phyloP scores from a whole-genome alignment of 805 yeast species.

The Brettanomyces bruxellensis region DNA sequence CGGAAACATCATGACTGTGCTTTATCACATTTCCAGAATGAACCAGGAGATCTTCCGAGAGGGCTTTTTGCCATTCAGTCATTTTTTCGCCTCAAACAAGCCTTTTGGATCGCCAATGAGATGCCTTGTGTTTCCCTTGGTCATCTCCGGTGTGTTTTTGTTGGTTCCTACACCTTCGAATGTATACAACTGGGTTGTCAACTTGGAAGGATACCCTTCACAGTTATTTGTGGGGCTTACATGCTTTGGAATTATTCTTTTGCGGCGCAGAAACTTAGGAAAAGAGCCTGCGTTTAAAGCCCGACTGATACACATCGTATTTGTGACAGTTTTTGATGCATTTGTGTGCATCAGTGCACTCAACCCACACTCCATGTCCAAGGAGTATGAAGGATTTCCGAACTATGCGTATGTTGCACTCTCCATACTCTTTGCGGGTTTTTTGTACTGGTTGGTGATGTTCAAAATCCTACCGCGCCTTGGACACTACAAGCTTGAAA shows the following conservation, averaged over 20 bases:
- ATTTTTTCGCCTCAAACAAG: constrained; percentile 44
- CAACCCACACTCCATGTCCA: constrained; percentile 26
- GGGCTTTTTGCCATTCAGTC: constrained; percentile 43
- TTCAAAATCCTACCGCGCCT: constrained; percentile 41
- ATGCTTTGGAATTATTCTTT: constrained; percentile 48
- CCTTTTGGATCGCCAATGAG: constrained; percentile 43
- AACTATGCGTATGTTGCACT: constrained; percentile 41
- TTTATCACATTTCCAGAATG: constrained; percentile 44
- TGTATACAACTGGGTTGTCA: constrained; percentile 41
- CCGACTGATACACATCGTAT: constrained; percentile 35
- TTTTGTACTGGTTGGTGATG: constrained; percentile 46
- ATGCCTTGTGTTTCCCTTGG: constrained; percentile 29
- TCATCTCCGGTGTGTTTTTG: constrained; percentile 32
- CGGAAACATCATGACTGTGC: constrained; percentile 46
- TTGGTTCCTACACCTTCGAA: constrained; percentile 38
- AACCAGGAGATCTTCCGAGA: constrained; percentile 51
- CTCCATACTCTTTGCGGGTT: constrained; percentile 32
- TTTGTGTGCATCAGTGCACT: constrained; percentile 47
- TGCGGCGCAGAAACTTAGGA: constrained; percentile 41
- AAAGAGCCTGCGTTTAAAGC: constrained; percentile 44
- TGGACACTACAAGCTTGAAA: constrained; percentile 27
- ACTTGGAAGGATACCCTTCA: constrained; percentile 42
- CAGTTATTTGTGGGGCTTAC: constrained; percentile 42
- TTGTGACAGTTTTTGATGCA: constrained; percentile 35
- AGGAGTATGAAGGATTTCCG: constrained; percentile 32